Conservation (phyloP, 139 green algal genomes). For the Chlorella sp. region DNA sequence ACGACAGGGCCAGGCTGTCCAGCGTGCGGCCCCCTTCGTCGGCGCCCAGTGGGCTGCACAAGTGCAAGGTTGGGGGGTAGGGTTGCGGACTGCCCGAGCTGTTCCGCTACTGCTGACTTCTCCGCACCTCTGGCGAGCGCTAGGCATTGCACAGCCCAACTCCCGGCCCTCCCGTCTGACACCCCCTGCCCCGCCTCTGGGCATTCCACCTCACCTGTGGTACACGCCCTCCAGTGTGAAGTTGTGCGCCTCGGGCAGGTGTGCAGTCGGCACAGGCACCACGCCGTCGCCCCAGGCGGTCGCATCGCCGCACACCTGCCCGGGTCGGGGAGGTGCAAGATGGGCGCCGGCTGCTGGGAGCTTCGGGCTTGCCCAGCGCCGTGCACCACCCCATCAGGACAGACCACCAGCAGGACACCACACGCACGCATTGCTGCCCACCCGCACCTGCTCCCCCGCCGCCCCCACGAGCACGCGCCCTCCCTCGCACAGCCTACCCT, state of each 20-base stretch:
- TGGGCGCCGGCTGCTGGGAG: not conserved
- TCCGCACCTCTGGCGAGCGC: too few relatives aligned
- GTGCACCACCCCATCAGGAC: not conserved
- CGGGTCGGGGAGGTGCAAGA: not conserved
- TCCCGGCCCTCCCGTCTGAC: too few relatives aligned
- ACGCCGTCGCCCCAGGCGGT: slow-evolving; percentile 84
- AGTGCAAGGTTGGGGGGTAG: too few relatives aligned
- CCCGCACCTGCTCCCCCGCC: not conserved
- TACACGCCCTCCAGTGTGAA: slow-evolving; percentile 42
- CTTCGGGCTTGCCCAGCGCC: not conserved
- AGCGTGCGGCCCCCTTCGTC: slow-evolving; percentile 1
- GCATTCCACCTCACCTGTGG: slow-evolving; percentile 5
- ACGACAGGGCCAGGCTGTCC: slow-evolving; percentile 13
- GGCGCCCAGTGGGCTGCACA: slow-evolving; percentile 29
- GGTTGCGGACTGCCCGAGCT: too few relatives aligned
- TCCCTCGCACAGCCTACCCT: not conserved
- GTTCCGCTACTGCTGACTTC: too few relatives aligned
- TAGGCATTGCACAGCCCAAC: too few relatives aligned
- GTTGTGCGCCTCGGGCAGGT: slow-evolving; percentile 41
- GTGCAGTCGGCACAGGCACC: slow-evolving; percentile 58
- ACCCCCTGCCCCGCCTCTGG: not conserved
- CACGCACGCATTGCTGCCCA: not conserved
- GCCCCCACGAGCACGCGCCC: not conserved
- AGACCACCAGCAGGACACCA: not conserved
- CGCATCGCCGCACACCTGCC: slow-evolving; percentile 75